Percentiles rank a stretch among this genome's conserved stretches.
These are phyloP conservation scores for Colletotrichum liriopes DNA, from an alignment of 2,329 filamentous ascomycete species.

Conservation along the genomic window DNA sequence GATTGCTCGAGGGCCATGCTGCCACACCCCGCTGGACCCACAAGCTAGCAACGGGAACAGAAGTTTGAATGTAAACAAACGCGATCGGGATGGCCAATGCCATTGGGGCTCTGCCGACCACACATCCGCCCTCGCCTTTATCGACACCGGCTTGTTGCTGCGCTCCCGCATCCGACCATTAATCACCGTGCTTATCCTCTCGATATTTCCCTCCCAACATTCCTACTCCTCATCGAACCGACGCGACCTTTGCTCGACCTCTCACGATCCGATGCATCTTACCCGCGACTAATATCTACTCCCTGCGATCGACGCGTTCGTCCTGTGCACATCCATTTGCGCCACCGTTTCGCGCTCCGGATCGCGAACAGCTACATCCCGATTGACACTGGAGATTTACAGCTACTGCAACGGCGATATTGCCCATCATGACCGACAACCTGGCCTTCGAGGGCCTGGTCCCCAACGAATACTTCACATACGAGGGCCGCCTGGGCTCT, in stretches of 20 bases:
- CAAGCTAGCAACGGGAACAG: constrained; percentile 39
- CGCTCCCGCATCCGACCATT: constrained; percentile 15
- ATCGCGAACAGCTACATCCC: constrained; percentile 16
- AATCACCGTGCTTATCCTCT: constrained; percentile 16
- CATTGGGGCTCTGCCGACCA: constrained; percentile 24
- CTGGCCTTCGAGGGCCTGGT: constrained; percentile 44
- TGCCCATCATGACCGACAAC: constrained; percentile 23
- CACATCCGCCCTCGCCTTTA: constrained; percentile 26
- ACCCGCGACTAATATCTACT: constrained; percentile 35
- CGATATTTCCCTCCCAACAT: constrained; percentile 26
- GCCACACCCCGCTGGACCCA: constrained; percentile 42
- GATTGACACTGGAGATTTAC: not conserved
- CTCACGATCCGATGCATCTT: constrained; percentile 35
- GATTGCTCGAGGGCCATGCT: not conserved
- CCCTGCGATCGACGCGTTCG: constrained; percentile 39
- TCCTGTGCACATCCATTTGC: constrained; percentile 13
- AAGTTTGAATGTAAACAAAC: constrained; percentile 45
- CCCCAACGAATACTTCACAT: constrained; percentile 70
- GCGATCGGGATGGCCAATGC: constrained; percentile 37
- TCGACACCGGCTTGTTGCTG: constrained; percentile 8
- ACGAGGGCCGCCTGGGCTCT: constrained; percentile 83
- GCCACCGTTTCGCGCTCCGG: constrained; percentile 15
- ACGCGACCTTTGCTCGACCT: constrained; percentile 5
- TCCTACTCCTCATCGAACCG: constrained; percentile 5
- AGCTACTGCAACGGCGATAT: not conserved